Evolutionary conservation across 2,329 filamentous ascomycete genomes (phyloP).

Genomic region (Pseudocercospora macadamiae): DNA sequence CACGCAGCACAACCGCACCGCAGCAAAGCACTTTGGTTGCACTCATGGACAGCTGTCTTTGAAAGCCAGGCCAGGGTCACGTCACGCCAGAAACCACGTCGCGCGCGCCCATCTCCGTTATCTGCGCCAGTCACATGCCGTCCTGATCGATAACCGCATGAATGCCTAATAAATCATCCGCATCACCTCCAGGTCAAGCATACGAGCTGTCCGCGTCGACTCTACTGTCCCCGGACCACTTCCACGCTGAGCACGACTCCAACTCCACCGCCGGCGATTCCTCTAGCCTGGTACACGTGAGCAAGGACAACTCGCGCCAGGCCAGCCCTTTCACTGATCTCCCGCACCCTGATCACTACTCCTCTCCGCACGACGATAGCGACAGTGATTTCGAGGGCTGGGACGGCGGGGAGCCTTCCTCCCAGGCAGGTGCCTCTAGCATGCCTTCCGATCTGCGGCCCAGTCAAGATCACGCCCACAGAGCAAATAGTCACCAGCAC

Average conservation of each 20-base stretch:
- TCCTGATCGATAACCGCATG: conserved; percentile 26
- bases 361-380: conserved; percentile 25
- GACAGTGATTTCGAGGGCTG: conserved; percentile 50
- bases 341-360: conserved; percentile 28
- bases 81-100: too few relatives aligned
- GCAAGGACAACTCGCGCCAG: conserved; percentile 35
- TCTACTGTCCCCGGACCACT: conserved; percentile 29
- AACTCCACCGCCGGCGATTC: conserved; percentile 30
- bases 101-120: not conserved
- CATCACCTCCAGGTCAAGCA: conserved; percentile 9
- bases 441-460: conserved; percentile 57
- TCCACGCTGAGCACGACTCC: conserved; percentile 19
- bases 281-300: conserved; percentile 36
- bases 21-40: too few relatives aligned
- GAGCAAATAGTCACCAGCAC: conserved; percentile 40
- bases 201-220: conserved; percentile 17
- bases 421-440: conserved; percentile 36
- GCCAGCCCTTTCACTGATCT: conserved; percentile 36
- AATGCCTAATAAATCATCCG: conserved; percentile 30
- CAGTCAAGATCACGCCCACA: conserved; percentile 18
- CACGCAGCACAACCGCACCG: conserved; percentile 1
- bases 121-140: not conserved
- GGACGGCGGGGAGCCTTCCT: conserved; percentile 41
- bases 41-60: conserved; percentile 4
- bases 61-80: not conserved